phyloP scores from a whole-genome alignment of 2,329 filamentous ascomycete species.

The Colletotrichum phormii region DNA sequence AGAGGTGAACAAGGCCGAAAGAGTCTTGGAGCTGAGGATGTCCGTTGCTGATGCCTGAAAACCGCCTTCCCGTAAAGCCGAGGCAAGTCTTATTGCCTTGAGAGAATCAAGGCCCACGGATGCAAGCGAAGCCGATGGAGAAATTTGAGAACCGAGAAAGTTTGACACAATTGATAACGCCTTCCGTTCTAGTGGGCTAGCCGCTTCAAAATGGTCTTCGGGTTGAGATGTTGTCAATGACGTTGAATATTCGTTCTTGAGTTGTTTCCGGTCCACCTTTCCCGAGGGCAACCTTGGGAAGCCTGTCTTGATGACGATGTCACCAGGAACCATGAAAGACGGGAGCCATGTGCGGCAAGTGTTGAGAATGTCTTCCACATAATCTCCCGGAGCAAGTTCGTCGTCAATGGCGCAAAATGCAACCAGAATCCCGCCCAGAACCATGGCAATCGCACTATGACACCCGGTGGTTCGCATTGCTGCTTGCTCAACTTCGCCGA shows the following conservation, averaged over 20 bases:
- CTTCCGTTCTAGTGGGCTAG: conserved; percentile 39
- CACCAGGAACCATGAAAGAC: conserved; percentile 83
- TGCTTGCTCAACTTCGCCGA: conserved; percentile 82
- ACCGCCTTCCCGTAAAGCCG: conserved; percentile 68
- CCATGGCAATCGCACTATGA: conserved; percentile 73
- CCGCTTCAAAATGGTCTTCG: neutral
- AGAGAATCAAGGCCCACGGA: conserved; percentile 74
- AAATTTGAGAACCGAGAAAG: conserved; percentile 53
- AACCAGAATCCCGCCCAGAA: conserved; percentile 77
- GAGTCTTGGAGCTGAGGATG: conserved; percentile 67
- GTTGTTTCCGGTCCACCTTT: conserved; percentile 78
- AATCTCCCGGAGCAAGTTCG: conserved; percentile 22
- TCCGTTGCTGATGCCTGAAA: conserved; percentile 68
- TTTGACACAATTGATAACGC: conserved; percentile 55
- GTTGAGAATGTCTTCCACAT: conserved; percentile 57
- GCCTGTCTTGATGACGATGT: conserved; percentile 71
- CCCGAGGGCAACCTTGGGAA: conserved; percentile 86
- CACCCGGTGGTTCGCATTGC: conserved; percentile 71
- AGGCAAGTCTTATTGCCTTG: conserved; percentile 64
- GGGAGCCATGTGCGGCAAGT: conserved; percentile 82
- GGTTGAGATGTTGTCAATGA: neutral
- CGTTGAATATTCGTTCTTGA: conserved; percentile 53
- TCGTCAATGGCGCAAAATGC: conserved; percentile 75
- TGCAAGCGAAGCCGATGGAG: conserved; percentile 56
- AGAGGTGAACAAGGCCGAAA: neutral